Evolutionary conservation across 441 rosid genomes (phyloP), one percentile per base, ranked within the genome.

Genomic region (Bruguiera hainesii): DNA sequence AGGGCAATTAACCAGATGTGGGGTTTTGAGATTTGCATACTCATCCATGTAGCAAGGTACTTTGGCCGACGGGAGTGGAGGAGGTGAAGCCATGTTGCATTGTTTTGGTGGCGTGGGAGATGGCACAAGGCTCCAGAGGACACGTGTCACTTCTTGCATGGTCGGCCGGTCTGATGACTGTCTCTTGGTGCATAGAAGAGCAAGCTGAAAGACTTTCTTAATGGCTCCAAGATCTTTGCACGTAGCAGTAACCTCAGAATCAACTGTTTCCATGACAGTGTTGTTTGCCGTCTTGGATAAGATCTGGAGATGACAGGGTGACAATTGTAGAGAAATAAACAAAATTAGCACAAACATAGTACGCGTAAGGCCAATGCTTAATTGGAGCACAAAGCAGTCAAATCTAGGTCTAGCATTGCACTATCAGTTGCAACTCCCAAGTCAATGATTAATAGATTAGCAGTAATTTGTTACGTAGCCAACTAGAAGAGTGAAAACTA

Each of bases 121-220:
- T 11, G 85, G 86, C 64, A 79, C 60, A 29, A 92, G 87, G 81
- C 89, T 91, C n/a, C 83, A 79, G 0, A 95, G 83, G 56, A 95
- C 98, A 1, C 96, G 88, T 2, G 87, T 79, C 60, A 95, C 96
- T 72, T 90, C 91, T 33, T 92, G 98, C 98, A 95, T 92, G 0
- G 97, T 87, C 5, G 98, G 98, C 61, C 98, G 75, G 15, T 95
- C 97, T 0, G 75, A 69, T 16, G 98, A 97, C 65, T 87, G 98
- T 67, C 82, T 83, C 84, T 90, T 92, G 55, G 96, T 75, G 81
- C 97, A 92, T 2, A 90, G 74, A 13, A 95, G 87, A 0, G 99
- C 98, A 3, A 95, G 93, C 75, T 92, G 99, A 69, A 92, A 92
- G 35, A 83, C 90, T 68, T 92, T 92, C 90, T 95, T 90, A 18